Percentiles rank a stretch among this genome's conserved stretches.
phyloP scores from a whole-genome alignment of 2,329 filamentous ascomycete species.

The Aspergillus piperis region DNA sequence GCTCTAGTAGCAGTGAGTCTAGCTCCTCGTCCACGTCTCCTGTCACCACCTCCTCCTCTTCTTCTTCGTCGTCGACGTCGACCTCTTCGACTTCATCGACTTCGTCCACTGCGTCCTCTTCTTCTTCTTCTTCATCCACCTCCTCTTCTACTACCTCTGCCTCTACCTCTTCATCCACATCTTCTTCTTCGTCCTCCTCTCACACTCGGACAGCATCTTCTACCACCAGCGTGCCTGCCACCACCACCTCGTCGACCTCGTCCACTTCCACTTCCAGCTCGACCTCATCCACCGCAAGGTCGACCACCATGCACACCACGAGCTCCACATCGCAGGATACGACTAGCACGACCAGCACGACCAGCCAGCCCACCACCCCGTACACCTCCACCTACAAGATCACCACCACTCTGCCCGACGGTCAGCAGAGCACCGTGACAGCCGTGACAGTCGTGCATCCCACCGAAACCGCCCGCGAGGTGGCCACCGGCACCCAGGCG shows the following conservation, averaged over 20 bases:
- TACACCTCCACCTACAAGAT: conserved; percentile 44
- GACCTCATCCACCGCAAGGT: conserved; percentile 11
- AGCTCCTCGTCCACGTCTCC: conserved; percentile 8
- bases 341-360: conserved; percentile 6
- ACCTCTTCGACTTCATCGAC: not conserved
- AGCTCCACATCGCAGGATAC: conserved; percentile 21
- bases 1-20: conserved; percentile 12
- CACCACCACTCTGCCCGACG: conserved; percentile 46
- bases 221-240: conserved; percentile 11
- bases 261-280: conserved; percentile 17
- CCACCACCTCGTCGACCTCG: conserved; percentile 13
- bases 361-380: conserved; percentile 23
- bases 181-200: conserved; percentile 6
- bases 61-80: not conserved
- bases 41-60: not conserved
- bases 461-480: conserved; percentile 26
- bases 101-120: conserved; percentile 6
- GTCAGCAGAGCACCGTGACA: conserved; percentile 46
- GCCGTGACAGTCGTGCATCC: conserved; percentile 48
- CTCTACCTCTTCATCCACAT: conserved; percentile 12
- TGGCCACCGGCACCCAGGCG: conserved; percentile 24
- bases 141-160: conserved; percentile 11
- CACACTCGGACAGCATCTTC: conserved; percentile 9
- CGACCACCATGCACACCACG: conserved; percentile 24
- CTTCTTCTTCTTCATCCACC: not conserved